Evolutionary conservation across 306 rosid genomes (phyloP).

Genomic region (Lathyrus tuberosus): DNA sequence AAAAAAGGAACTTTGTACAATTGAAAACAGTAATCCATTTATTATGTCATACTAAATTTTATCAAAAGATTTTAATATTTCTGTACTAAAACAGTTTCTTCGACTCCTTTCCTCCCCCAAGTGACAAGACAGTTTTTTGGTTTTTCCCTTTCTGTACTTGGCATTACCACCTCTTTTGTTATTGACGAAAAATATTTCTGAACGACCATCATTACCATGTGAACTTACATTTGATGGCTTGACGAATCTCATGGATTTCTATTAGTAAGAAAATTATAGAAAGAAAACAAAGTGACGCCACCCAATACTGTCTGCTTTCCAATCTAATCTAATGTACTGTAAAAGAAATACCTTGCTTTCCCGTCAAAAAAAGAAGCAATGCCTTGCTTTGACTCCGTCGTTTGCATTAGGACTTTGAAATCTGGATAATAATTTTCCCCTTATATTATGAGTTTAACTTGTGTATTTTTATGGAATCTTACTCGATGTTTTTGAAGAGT

Average conservation of each 20-base stretch:
- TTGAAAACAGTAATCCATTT: constrained; percentile 10
- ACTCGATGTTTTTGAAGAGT: neutral
- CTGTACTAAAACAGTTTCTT: neutral
- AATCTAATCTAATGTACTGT: neutral
- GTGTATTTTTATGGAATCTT: constrained; percentile 1
- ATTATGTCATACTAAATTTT: constrained; percentile 1
- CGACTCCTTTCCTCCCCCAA: neutral
- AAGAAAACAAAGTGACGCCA: constrained; percentile 1
- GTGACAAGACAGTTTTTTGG: neutral
- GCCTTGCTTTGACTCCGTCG: neutral
- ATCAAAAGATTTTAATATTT: constrained; percentile 1
- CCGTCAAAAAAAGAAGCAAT: neutral
- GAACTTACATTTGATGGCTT: neutral
- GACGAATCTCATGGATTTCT: constrained; percentile 3
- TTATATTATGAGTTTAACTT: neutral
- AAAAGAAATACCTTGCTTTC: neutral
- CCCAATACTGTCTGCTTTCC: neutral
- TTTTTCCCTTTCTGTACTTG: constrained; percentile 8
- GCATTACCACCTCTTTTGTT: neutral
- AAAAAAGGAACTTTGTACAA: neutral
- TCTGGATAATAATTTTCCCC: neutral
- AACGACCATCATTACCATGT: neutral
- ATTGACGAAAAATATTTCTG: neutral
- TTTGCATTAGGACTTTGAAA: neutral
- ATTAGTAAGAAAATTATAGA: neutral